Evolutionary conservation across 148 eudicot genomes (phyloP).

Genomic region (Silene uniflora): DNA sequence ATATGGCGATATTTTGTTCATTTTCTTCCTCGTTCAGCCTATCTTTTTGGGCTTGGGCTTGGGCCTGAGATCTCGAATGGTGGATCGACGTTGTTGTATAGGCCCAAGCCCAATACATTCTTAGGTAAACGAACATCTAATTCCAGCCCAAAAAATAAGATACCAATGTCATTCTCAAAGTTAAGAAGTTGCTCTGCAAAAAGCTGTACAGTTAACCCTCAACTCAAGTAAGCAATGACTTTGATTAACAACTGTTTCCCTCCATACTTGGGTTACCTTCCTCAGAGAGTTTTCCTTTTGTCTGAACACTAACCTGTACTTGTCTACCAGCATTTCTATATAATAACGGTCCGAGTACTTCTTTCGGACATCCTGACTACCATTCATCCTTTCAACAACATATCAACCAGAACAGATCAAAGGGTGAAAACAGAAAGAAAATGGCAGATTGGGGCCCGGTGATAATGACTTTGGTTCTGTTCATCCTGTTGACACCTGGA

Average conservation of each 20-base stretch:
- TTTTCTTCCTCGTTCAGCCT: too few species aligned
- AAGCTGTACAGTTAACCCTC: conserved; percentile 16
- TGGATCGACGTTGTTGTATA: neutral
- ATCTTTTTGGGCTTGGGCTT: too few species aligned
- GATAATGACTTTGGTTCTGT: conserved; percentile 51
- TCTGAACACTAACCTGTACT: conserved; percentile 21
- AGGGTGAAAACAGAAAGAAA: neutral
- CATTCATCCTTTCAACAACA: neutral
- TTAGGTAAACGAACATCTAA: neutral
- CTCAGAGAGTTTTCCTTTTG: conserved; percentile 11
- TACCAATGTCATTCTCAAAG: neutral
- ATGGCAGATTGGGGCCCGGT: conserved; percentile 67
- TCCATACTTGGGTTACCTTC: conserved; percentile 31
- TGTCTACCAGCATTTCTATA: conserved; percentile 21
- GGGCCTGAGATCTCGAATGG: too few species aligned
- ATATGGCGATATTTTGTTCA: too few species aligned
- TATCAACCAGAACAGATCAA: neutral
- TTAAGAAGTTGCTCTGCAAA: neutral
- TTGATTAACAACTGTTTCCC: conserved; percentile 17
- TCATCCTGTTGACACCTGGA: conserved; percentile 54
- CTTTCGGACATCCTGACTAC: conserved; percentile 9
- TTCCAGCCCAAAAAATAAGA: neutral
- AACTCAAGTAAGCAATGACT: conserved; percentile 20
- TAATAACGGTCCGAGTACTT: conserved; percentile 6
- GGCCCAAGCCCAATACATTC: neutral